A percentile compares a stretch with the other conserved stretches of the same genome.
Conservation (phyloP, 371 early-diverging fungal genomes). For the Umbelopsis sp. region DNA sequence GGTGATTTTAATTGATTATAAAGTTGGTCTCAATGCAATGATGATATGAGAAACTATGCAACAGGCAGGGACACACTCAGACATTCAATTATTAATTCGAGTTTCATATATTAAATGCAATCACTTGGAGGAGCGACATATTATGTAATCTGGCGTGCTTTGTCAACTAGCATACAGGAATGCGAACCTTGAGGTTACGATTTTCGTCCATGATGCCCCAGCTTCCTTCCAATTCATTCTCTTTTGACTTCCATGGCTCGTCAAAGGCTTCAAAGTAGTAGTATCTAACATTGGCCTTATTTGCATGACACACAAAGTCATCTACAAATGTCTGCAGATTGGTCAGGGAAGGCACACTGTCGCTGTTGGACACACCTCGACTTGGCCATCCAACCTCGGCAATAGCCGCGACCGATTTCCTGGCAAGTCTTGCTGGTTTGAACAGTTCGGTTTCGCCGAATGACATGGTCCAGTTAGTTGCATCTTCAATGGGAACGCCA, state of each 20-base stretch:
- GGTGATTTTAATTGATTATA: too few species aligned
- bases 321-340: conserved; percentile 52
- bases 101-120: too few species aligned
- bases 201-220: conserved; percentile 46
- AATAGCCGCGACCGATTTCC: conserved; percentile 43
- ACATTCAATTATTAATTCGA: too few species aligned
- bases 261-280: conserved; percentile 68
- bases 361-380: conserved; percentile 33
- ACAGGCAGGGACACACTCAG: too few species aligned
- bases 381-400: conserved; percentile 71
- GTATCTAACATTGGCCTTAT: conserved; percentile 47
- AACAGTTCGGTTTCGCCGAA: conserved; percentile 31
- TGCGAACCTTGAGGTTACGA: conserved; percentile 32
- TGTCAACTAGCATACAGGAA: conserved; percentile 27
- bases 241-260: conserved; percentile 59
- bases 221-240: conserved; percentile 27
- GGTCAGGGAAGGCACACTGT: conserved; percentile 43
- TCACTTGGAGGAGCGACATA: too few species aligned
- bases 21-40: too few species aligned
- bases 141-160: too few species aligned
- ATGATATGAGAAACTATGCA: too few species aligned
- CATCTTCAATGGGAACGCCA: conserved; percentile 21
- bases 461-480: conserved; percentile 36
- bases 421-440: conserved; percentile 32
- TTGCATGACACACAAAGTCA: conserved; percentile 49